Evolutionary conservation across 1,284 basidiomycete species (phyloP).

Genomic region (Porodaedalea pini): DNA sequence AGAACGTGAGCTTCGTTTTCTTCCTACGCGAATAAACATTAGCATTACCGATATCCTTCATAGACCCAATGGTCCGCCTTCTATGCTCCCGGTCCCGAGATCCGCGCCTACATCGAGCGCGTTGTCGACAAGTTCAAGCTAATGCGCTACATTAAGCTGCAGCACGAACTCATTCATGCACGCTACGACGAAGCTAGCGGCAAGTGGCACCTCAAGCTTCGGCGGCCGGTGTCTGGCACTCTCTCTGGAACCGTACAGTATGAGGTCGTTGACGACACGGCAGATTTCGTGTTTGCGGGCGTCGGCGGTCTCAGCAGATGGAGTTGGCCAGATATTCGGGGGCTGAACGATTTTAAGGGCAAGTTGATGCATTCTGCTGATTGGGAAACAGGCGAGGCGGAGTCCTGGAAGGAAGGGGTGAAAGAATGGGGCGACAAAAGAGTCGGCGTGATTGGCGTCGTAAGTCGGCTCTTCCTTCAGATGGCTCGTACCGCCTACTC

Average conservation of each 20-base stretch:
- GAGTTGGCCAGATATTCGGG: conserved; percentile 58
- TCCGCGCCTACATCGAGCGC: conserved; percentile 47
- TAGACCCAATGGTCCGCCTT: conserved; percentile 58
- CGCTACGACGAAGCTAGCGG: conserved; percentile 46
- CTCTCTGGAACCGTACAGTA: conserved; percentile 25
- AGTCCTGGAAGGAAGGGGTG: conserved; percentile 37
- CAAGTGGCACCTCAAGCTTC: conserved; percentile 53
- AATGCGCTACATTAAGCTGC: conserved; percentile 48
- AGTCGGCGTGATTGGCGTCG: conserved; percentile 61
- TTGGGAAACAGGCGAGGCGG: conserved; percentile 45
- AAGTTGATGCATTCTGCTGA: conserved; percentile 52
- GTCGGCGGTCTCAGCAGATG: conserved; percentile 50
- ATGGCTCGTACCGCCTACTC: background rate
- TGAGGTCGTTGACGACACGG: conserved; percentile 48
- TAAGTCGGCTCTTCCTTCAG: conserved; percentile 28
- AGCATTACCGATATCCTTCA: background rate
- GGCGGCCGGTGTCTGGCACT: conserved; percentile 32
- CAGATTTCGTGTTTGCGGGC: conserved; percentile 51
- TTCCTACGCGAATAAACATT: background rate
- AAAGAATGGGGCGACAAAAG: conserved; percentile 50
- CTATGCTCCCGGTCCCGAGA: conserved; percentile 57
- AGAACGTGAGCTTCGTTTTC: conserved; percentile 37
- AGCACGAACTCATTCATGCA: conserved; percentile 49
- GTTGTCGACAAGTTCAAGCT: conserved; percentile 60
- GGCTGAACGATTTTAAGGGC: conserved; percentile 49